Evolutionary conservation across 2,329 filamentous ascomycete genomes (phyloP).

Genomic region (Sodiomyces alkalinus): DNA sequence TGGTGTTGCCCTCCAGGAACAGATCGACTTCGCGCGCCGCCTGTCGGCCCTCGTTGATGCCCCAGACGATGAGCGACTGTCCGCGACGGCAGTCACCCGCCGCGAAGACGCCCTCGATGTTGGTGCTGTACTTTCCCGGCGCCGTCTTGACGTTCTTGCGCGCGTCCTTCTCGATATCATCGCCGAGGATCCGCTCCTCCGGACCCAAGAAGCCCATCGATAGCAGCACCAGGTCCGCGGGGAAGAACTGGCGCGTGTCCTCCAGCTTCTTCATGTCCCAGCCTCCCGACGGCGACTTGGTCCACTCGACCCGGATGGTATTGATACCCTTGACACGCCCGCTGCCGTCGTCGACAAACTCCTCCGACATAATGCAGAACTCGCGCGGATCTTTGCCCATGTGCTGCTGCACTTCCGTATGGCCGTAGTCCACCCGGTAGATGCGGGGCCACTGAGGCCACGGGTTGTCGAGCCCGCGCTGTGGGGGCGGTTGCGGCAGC

Average conservation of each 20-base stretch:
- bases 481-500: constrained; percentile 76
- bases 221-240: constrained; percentile 80
- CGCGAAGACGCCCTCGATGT: constrained; percentile 76
- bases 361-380: constrained; percentile 96
- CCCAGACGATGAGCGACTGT: constrained; percentile 94
- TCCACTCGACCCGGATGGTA: constrained; percentile 91
- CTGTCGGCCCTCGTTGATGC: constrained; percentile 94
- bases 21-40: constrained; percentile 83
- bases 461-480: constrained; percentile 87
- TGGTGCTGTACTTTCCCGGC: constrained; percentile 76
- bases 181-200: constrained; percentile 73
- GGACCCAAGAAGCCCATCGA: constrained; percentile 97
- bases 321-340: constrained; percentile 93
- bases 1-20: constrained; percentile 66
- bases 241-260: constrained; percentile 89
- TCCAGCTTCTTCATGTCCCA: constrained; percentile 99
- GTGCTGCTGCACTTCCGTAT: constrained; percentile 89
- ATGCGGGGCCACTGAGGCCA: constrained; percentile 98
- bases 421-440: constrained; percentile 96
- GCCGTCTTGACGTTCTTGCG: constrained; percentile 96
- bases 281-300: constrained; percentile 70
- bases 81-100: constrained; percentile 91
- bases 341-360: constrained; percentile 78
- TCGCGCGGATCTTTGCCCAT: constrained; percentile 93
- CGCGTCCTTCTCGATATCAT: constrained; percentile 79